A percentile compares a stretch with the other conserved stretches of the same genome.
Evolutionary conservation across 345 rosid species (phyloP).

Genomic region (Eucalyptus virginea): DNA sequence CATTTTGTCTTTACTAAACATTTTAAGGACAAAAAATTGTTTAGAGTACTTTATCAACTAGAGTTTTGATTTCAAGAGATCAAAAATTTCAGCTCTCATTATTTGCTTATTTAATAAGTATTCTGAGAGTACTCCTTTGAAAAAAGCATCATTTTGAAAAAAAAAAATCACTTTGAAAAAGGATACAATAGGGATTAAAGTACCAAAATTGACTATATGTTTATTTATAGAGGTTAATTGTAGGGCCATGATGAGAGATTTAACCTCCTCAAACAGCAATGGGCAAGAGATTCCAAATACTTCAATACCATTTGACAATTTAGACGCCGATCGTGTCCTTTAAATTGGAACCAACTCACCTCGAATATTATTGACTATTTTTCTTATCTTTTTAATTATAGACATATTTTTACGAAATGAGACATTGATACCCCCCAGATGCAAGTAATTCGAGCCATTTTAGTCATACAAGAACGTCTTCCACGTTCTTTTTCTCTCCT

Average conservation of each 20-base stretch:
- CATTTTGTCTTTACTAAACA: background rate
- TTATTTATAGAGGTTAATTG: background rate
- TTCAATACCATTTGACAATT: background rate
- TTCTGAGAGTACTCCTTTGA: background rate
- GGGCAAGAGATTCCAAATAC: background rate
- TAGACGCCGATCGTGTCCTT: background rate
- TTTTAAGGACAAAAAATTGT: too few species aligned
- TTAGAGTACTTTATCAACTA: too few species aligned
- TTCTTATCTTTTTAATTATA: too few species aligned
- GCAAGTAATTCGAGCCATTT: too few species aligned
- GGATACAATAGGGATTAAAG: background rate
- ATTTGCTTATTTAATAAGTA: background rate
- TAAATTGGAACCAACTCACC: background rate
- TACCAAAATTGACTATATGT: too few species aligned
- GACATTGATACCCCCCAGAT: too few species aligned
- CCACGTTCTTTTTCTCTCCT: too few species aligned
- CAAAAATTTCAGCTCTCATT: background rate
- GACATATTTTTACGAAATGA: too few species aligned
- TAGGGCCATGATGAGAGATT: background rate
- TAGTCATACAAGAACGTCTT: too few species aligned
- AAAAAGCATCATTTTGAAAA: too few species aligned
- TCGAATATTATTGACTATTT: too few species aligned
- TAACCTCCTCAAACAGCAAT: background rate
- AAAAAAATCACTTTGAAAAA: too few species aligned
- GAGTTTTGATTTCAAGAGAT: background rate